Evolutionary conservation across 1,284 basidiomycete species (phyloP), one percentile per base, ranked within the genome.

Genomic region (Trametes sp.): DNA sequence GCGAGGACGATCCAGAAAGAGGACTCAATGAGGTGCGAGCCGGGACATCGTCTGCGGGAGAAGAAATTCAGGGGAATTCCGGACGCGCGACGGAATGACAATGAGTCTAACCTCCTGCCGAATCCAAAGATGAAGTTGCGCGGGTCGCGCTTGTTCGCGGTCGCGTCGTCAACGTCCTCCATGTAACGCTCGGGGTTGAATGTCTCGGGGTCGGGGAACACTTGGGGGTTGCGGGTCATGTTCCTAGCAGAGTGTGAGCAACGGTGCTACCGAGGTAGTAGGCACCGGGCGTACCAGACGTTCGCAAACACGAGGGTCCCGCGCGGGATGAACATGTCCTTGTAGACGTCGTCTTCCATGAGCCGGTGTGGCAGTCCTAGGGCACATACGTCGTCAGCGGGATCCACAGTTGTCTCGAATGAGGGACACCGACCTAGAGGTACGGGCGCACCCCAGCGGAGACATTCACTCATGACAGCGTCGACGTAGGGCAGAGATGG

Each of bases 1-100:
- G 78, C 80, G 14, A 82, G 72, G 13, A 77, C 68, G 36, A 83
- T 78, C 78, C 79, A 84, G 23, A 84, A 55, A 1, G 77, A 77
- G 6, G 78, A 77, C 57, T 82, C 80, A 54, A 78, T 75, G 44
- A 83, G 71, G 70, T 77, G 76, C 44, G 76, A 72, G 2, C 82
- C 83, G 2, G 83, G 81, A 59, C 83, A 84, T 45, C 69, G 64
- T 23, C 72, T 70, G 57, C 60, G 46, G 19, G 59, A 51, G 72
- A 16, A 45, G 82, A 81, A 79, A 24, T 6, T n/a, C 24, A 24
- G 10, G 35, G 36, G 13, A n/a, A 2, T 28, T 28, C 26, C 1
- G 19, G 3, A n/a, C 35, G n/a, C 8, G 14, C 35, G 36, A 29
- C 21, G 24, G 21, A 23, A 19, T 3, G 23, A 2, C 24, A 4